These are phyloP conservation scores for Naganishia onofrii DNA, from an alignment of 768 basidiomycete genomes.

Conservation along the genomic window DNA sequence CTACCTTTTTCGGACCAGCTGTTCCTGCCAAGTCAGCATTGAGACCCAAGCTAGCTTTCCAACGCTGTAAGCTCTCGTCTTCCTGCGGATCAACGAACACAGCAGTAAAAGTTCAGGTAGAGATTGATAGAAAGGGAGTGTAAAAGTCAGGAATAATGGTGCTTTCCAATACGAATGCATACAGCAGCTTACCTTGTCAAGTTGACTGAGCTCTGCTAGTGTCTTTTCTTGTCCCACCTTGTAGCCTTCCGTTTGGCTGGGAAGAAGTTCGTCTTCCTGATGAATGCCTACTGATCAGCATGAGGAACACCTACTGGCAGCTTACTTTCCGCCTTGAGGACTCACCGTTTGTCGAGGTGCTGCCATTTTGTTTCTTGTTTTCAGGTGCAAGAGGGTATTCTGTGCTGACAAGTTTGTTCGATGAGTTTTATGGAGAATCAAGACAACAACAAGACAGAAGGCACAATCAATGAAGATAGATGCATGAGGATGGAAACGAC, in stretches of 20 bases:
- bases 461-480: not conserved
- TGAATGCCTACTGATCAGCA: not conserved
- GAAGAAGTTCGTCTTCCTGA: constrained; percentile 27
- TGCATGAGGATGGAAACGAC: not conserved
- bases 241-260: constrained; percentile 50
- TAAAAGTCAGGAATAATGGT: not conserved
- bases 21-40: constrained; percentile 55
- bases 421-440: not conserved
- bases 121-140: not conserved
- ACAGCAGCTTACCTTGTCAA: constrained; percentile 62
- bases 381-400: not conserved
- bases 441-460: too few relatives aligned
- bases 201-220: constrained; percentile 74
- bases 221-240: constrained; percentile 56
- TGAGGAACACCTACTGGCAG: too few relatives aligned
- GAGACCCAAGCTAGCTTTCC: constrained; percentile 93
- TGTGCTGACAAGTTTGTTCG: not conserved
- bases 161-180: not conserved
- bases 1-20: constrained; percentile 62
- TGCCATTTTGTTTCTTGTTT: not conserved
- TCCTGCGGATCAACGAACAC: constrained; percentile 54
- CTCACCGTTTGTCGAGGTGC: not conserved
- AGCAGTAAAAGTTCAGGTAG: not conserved
- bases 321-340: too few relatives aligned
- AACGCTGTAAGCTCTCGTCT: constrained; percentile 88